These are phyloP conservation scores for Microcos paniculata DNA, from an alignment of 345 rosid genomes.

Conservation along the genomic window DNA sequence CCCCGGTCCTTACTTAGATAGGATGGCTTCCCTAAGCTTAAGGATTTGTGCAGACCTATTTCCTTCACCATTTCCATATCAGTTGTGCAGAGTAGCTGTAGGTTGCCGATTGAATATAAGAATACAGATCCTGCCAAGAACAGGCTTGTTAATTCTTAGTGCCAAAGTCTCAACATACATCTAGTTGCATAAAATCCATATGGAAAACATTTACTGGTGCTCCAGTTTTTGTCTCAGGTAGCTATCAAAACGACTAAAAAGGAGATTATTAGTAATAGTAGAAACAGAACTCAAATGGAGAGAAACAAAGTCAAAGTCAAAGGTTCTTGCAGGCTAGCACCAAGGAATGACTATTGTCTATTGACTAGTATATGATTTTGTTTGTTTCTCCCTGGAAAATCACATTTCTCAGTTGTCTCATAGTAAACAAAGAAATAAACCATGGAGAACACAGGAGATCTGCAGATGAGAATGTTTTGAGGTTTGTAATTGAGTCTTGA, in stretches of 20 bases:
- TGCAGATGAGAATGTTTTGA: not conserved
- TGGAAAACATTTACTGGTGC: not conserved
- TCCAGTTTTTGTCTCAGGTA: too few species aligned
- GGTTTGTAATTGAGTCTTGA: not conserved
- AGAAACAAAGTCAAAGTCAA: not conserved
- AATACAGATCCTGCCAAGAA: slow-evolving; percentile 38
- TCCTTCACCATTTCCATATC: slow-evolving; percentile 45
- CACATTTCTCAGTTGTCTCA: not conserved
- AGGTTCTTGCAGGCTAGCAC: too few species aligned
- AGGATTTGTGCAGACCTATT: slow-evolving; percentile 33
- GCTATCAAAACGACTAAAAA: not conserved
- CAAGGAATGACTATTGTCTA: too few species aligned
- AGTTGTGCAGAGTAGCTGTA: slow-evolving; percentile 31
- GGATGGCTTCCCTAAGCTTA: slow-evolving; percentile 48
- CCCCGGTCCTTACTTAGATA: slow-evolving; percentile 39
- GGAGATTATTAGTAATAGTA: not conserved
- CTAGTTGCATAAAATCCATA: too few species aligned
- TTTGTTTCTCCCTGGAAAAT: not conserved
- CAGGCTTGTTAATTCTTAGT: not conserved
- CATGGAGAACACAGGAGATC: not conserved
- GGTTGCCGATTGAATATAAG: slow-evolving; percentile 43
- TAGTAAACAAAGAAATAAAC: too few species aligned
- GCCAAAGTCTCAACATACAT: too few species aligned
- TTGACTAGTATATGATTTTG: too few species aligned
- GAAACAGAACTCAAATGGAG: not conserved